Evolutionary conservation across 768 basidiomycete species (phyloP), one percentile per base, ranked within the genome.

Genomic region (Strobilomyces echinocephalus): DNA sequence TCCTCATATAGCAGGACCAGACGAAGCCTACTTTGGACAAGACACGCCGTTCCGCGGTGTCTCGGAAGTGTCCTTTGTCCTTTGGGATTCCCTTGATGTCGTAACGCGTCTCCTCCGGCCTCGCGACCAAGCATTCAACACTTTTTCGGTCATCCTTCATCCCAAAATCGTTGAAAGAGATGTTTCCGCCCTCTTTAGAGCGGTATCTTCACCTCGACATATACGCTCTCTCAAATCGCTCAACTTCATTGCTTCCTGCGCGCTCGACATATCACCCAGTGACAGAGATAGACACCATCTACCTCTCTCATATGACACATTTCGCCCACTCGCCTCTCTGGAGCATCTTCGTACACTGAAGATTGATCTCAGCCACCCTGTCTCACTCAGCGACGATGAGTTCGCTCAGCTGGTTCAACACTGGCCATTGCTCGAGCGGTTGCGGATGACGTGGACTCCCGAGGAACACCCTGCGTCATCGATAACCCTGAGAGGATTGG

Each of bases 161-260:
- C 9, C 11, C n/a, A 4, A 3, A 20, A 24, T 31, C 12, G 2
- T 6, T 8, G 2, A 12, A 5, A 4, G 14, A 39, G 48, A 50
- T 14, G 16, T 57, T 28, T 50, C 26, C 24, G 5, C 39, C 18
- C 44, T 54, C 48, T 8, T 57, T 5, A 24, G 24, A 5, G 16
- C 28, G 26, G 12, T 30, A 18, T 36, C 28, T 5, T 49, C 55
- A 18, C 47, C 52, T 16, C 55, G n/a, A 18, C 52, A 47, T 10
- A 3, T n/a, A 12, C 47, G 30, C 35, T 56, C 52, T 5, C 56
- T 55, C 21, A 40, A 16, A 39, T 55, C 49, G 0, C 16, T 55
- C n/a, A 20, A 3, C 10, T 6, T 45, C 44, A 20, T 21, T 20
- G 10, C 12, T 40, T 20, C 9, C 9, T 4, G 39, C 24, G 24